Conservation (phyloP, 371 early-diverging fungal species). For the Lichtheimia corymbifera region DNA sequence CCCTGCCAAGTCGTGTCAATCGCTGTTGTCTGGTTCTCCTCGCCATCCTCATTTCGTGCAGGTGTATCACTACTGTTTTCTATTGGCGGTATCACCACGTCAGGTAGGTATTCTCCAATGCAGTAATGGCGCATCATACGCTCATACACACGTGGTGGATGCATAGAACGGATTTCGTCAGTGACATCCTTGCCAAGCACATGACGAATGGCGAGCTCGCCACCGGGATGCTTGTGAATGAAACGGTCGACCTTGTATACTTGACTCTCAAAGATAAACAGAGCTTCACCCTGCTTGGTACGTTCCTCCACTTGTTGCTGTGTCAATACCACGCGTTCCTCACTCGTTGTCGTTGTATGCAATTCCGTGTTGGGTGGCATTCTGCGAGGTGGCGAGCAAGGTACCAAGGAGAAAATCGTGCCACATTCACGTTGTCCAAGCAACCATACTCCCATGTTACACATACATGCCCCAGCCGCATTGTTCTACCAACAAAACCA, state of each 20-base stretch:
- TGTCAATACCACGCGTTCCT: constrained; percentile 28
- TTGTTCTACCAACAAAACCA: too few relatives aligned
- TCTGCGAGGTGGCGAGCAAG: background rate
- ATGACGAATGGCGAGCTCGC: constrained; percentile 82
- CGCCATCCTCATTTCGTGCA: background rate
- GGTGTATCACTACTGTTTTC: background rate
- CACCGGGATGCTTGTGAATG: constrained; percentile 88
- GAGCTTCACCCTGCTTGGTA: constrained; percentile 63
- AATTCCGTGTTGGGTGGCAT: constrained; percentile 43
- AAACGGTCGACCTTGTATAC: constrained; percentile 89
- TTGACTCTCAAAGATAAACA: constrained; percentile 76
- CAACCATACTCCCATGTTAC: background rate
- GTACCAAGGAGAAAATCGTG: constrained; percentile 2
- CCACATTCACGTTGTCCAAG: background rate
- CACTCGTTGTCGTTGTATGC: background rate
- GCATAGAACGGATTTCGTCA: constrained; percentile 86
- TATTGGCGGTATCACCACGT: background rate
- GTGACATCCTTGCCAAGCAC: constrained; percentile 91
- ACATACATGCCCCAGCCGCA: background rate
- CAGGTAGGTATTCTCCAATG: constrained; percentile 64
- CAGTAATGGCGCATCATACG: constrained; percentile 74
- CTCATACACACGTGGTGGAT: constrained; percentile 81
- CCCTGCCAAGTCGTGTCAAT: constrained; percentile 34
- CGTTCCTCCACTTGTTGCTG: constrained; percentile 43
- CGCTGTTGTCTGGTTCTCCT: background rate